These are phyloP conservation scores for Syzygium jambos DNA, from an alignment of 345 rosid species.

Conservation along the genomic window DNA sequence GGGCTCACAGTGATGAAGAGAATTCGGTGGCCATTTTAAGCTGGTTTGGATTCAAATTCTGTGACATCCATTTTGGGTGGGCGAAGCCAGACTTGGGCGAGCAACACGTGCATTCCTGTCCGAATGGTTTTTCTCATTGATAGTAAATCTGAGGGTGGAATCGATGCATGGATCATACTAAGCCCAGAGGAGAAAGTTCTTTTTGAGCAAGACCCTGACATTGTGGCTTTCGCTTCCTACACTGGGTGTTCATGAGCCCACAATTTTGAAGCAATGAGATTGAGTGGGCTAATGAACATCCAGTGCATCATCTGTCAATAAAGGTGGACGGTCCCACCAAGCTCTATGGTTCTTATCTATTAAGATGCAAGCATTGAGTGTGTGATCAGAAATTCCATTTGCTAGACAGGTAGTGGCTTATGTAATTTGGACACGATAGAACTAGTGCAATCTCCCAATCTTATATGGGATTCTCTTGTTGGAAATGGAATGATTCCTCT, in stretches of 20 bases:
- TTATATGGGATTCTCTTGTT: too few species aligned
- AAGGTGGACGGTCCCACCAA: neutral
- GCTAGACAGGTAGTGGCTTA: too few species aligned
- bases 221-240: neutral
- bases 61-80: slow-evolving; percentile 51
- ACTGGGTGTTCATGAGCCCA: too few species aligned
- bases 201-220: neutral
- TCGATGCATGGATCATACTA: slow-evolving; percentile 47
- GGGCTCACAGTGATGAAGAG: neutral
- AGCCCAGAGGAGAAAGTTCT: neutral
- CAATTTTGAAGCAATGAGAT: too few species aligned
- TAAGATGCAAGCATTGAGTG: neutral
- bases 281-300: too few species aligned
- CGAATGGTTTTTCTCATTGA: slow-evolving; percentile 34
- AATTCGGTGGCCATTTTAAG: slow-evolving; percentile 23
- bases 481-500: too few species aligned
- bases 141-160: slow-evolving; percentile 20
- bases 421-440: too few species aligned
- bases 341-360: neutral
- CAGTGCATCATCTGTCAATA: neutral
- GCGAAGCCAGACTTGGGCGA: slow-evolving; percentile 39
- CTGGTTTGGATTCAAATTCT: slow-evolving; percentile 27
- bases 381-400: neutral
- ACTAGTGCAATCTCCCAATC: too few species aligned
- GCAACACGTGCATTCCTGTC: slow-evolving; percentile 13